Conservation (phyloP, 2,329 filamentous ascomycete species). For the Pseudogymnoascus sp. region DNA sequence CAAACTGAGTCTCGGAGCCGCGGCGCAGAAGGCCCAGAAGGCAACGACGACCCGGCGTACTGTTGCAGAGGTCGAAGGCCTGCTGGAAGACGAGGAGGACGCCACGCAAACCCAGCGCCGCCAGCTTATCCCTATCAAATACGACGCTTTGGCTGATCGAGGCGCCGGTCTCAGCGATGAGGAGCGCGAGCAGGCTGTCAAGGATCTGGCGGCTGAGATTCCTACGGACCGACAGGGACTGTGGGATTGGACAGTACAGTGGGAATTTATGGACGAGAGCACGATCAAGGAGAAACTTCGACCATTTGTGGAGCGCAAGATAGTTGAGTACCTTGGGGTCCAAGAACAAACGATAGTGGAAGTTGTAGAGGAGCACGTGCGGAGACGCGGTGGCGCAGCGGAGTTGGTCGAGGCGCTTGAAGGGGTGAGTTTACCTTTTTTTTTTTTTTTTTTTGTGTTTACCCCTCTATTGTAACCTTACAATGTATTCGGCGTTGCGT, state of each 20-base stretch:
- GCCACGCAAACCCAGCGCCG: constrained; percentile 60
- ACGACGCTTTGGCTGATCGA: constrained; percentile 56
- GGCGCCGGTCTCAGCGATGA: constrained; percentile 70
- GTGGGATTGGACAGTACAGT: constrained; percentile 89
- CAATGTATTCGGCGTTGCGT: constrained; percentile 16
- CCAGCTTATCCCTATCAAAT: constrained; percentile 74
- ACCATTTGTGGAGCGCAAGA: constrained; percentile 96
- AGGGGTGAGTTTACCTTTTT: constrained; percentile 50
- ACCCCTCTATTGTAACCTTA: neutral
- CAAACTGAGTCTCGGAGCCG: constrained; percentile 86
- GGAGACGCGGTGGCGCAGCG: constrained; percentile 64
- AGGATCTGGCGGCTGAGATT: constrained; percentile 80
- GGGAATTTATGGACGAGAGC: constrained; percentile 79
- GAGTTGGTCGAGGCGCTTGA: constrained; percentile 78
- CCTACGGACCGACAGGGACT: constrained; percentile 77
- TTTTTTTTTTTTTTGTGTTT: constrained; percentile 8
- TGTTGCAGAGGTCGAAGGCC: constrained; percentile 85
- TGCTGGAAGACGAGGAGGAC: constrained; percentile 92
- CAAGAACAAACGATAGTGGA: constrained; percentile 95
- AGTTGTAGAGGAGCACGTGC: constrained; percentile 80
- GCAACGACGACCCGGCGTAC: constrained; percentile 60
- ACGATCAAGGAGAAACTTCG: constrained; percentile 78
- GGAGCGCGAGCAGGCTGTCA: constrained; percentile 73
- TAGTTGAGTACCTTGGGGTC: constrained; percentile 91
- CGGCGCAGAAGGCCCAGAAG: constrained; percentile 63